phyloP scores from a whole-genome alignment of 805 yeast genomes.

The Yamadazyma phyllophila region DNA sequence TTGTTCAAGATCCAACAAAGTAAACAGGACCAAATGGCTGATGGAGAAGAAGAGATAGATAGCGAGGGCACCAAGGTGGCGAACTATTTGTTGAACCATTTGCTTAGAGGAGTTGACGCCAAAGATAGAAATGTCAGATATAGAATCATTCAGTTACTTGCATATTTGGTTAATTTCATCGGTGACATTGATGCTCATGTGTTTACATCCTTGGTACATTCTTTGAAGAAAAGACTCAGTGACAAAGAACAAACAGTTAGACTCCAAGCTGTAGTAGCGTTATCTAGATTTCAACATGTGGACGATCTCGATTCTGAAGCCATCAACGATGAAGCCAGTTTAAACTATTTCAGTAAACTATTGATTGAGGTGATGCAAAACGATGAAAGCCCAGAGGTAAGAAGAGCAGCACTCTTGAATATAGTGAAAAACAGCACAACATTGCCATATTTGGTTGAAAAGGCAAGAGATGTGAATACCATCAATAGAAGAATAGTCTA shows the following conservation, averaged over 20 bases:
- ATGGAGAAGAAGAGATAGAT: slow-evolving; percentile 17
- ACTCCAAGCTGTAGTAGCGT: slow-evolving; percentile 77
- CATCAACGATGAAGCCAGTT: slow-evolving; percentile 24
- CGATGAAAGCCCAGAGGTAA: slow-evolving; percentile 85
- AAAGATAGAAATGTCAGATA: slow-evolving; percentile 74
- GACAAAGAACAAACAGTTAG: slow-evolving; percentile 80
- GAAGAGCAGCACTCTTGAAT: slow-evolving; percentile 79
- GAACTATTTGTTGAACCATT: slow-evolving; percentile 59
- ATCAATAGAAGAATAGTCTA: slow-evolving; percentile 72
- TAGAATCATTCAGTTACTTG: slow-evolving; percentile 73
- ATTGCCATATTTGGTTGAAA: slow-evolving; percentile 59
- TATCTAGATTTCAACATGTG: slow-evolving; percentile 69
- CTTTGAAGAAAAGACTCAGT: slow-evolving; percentile 59
- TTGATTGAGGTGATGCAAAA: slow-evolving; percentile 32
- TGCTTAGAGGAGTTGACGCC: slow-evolving; percentile 77
- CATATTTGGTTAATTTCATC: slow-evolving; percentile 66
- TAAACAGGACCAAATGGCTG: slow-evolving; percentile 15
- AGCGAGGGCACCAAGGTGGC: slow-evolving; percentile 25
- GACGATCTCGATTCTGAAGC: slow-evolving; percentile 31
- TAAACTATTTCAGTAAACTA: slow-evolving; percentile 18
- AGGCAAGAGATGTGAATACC: slow-evolving; percentile 79
- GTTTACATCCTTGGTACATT: slow-evolving; percentile 59
- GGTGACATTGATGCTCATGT: slow-evolving; percentile 75
- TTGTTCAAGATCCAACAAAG: slow-evolving; percentile 25
- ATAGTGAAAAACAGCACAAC: slow-evolving; percentile 55